Base-by-base conservation (phyloP, 225 moss, liverwort and hornwort genomes). In the Thuidium tamariscinum region DNA sequence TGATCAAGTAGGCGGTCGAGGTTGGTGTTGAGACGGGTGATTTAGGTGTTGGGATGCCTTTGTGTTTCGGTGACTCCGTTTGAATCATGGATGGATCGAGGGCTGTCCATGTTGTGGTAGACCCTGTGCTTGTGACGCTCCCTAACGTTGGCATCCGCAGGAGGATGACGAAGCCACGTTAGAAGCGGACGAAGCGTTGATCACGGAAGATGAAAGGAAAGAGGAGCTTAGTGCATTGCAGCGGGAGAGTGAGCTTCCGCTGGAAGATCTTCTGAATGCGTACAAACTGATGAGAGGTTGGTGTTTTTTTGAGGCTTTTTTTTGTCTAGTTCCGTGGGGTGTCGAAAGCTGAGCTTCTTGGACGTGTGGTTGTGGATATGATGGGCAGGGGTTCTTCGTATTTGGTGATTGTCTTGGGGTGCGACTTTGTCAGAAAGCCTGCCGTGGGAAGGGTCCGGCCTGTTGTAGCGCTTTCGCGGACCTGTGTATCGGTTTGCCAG, bases 141-240 rank as follows among this genome's bases (percentile, higher is more conserved):
- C 32, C 46, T 69, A 2, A 17, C 79, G 11, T 80, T 85, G 91
- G 37, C 87, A 68, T 87, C 26, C 65, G 75, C 93, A 97, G 97
- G 97, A 97, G 88, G 96, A 96, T 88, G 97, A 96, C 80, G 96
- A 97, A 92, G 92, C 95, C 61, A 96, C 97, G 57, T 88, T 97
- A 73, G 95, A 95, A 79, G 96, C 96, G 37, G 97, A 97, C 74
- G 97, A 96, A 89, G 97, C 96, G 11, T 90, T 96, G 77, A 87
- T 95, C 64, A 97, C 94, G 22, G 94, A 95, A 67, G 94, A 88
- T 46, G 97, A 95, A 77, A 90, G 90, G 91, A 91, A 89, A 87
- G 94, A 96, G 88, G 97, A 97, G 92, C 92, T 97, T 9, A 91
- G 82, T 88, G 92, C 93, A 27, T 90, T 97, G 84, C 92, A 94